Conservation (phyloP, 2,329 filamentous ascomycete genomes). For the Hymenoscyphus salicellus region DNA sequence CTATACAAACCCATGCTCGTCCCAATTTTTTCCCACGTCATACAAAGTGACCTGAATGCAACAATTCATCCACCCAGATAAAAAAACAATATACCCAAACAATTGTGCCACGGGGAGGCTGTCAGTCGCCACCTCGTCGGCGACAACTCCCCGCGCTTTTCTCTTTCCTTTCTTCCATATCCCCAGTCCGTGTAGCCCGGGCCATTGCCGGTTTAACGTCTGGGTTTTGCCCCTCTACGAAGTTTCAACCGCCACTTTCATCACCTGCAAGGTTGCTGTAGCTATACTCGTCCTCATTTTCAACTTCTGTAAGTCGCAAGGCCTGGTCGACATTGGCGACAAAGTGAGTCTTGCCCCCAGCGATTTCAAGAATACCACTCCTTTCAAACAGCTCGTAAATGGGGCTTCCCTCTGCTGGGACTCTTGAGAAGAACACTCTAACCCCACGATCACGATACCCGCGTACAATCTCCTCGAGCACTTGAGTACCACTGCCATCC, state of each 20-base stretch:
- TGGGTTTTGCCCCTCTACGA: not conserved
- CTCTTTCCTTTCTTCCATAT: not conserved
- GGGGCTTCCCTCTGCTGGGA: conserved; percentile 39
- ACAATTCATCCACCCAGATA: conserved; percentile 1
- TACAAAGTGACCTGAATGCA: not conserved
- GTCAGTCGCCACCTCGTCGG: not conserved
- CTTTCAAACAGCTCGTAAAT: conserved; percentile 66
- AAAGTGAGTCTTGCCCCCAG: conserved; percentile 75
- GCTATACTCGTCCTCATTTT: conserved; percentile 37
- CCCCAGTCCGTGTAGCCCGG: not conserved
- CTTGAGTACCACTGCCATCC: conserved; percentile 89
- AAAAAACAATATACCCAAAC: not conserved
- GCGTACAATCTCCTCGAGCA: conserved; percentile 83
- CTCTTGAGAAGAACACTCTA: conserved; percentile 68
- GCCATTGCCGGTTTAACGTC: not conserved
- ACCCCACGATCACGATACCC: conserved; percentile 75
- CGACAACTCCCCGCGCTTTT: not conserved
- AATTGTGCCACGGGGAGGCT: not conserved
- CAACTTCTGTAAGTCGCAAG: conserved; percentile 72
- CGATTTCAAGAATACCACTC: conserved; percentile 81
- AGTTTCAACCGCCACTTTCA: conserved; percentile 20
- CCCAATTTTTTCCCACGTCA: not conserved
- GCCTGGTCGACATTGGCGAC: conserved; percentile 82
- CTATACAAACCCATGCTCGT: not conserved
- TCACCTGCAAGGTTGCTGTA: conserved; percentile 28